Evolutionary conservation across 345 rosid species (phyloP), one percentile per base, ranked within the genome.

Genomic region (Dipteronia sinensis): DNA sequence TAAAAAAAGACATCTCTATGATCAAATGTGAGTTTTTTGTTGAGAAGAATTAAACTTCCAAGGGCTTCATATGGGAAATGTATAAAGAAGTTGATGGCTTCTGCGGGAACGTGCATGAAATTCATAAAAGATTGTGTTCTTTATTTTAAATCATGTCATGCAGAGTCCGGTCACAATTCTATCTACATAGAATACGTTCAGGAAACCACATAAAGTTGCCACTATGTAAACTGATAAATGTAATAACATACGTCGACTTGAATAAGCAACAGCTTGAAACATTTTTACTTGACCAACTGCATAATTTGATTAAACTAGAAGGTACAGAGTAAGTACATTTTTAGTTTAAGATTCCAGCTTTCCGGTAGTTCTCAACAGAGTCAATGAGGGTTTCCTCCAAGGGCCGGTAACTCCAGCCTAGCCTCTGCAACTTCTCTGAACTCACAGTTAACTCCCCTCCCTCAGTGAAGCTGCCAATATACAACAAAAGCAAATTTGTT

Each of bases 381-480:
- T 91, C 92, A 17, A 73, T 76, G 1, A 90, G 88, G 61, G 93
- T 91, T 79, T 90, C 89, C 75, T 92, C 93, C 81, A 89, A 78
- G 0, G 91, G 86, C 58, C 87, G 67, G 68, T 73, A 88, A 67
- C 68, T 82, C 93, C 93, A 92, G 23, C 93, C 93, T 56, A 89
- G 81, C 42, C 61, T 88, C 79, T 81, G 86, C 77, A 89, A 67
- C 69, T 88, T 89, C 74, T 82, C 86, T 13, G 89, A 88, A 76
- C 75, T 55, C 63, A 19, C 12, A 4, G 10, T 15, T 2, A 1
- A n/a, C 27, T 53, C 46, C 47, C 16, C 40, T 29, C 27, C 47
- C 9, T 31, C 64, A 1, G 65, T 71, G 27, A 29, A 71, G 64
- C 74, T 71, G 74, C 44, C 64, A 17, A 17, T 4, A 34, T 34